phyloP scores from a whole-genome alignment of 805 yeast genomes.

The Sugiyamaella lignohabitans region DNA sequence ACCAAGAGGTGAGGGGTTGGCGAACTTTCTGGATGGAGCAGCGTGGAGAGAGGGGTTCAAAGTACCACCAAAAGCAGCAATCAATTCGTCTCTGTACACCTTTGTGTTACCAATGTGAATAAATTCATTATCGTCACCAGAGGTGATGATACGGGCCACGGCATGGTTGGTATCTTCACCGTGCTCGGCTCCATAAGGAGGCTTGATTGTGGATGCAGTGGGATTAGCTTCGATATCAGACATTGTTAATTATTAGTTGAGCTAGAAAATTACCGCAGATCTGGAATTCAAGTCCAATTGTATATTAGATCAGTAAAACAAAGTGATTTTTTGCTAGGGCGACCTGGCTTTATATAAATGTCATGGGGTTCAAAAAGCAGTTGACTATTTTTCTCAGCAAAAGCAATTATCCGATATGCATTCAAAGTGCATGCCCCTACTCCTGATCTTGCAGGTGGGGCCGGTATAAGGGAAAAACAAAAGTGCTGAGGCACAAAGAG shows the following conservation, averaged over 20 bases:
- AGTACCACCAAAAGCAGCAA: constrained; percentile 62
- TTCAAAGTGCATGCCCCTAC: too few species aligned
- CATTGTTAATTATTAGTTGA: background rate
- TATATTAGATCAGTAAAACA: too few species aligned
- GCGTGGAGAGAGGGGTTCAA: constrained; percentile 61
- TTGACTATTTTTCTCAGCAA: too few species aligned
- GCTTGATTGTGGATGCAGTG: background rate
- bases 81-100: constrained; percentile 44
- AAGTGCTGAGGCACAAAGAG: too few species aligned
- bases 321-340: too few species aligned
- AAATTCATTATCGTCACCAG: constrained; percentile 37
- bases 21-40: constrained; percentile 54
- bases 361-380: too few species aligned
- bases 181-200: background rate
- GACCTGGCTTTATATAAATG: too few species aligned
- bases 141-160: constrained; percentile 16
- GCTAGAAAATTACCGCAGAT: too few species aligned
- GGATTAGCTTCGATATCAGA: constrained; percentile 11
- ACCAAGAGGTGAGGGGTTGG: constrained; percentile 63
- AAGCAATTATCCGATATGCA: too few species aligned
- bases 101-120: constrained; percentile 66
- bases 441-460: too few species aligned
- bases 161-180: constrained; percentile 1
- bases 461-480: too few species aligned
- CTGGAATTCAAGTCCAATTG: too few species aligned